These are phyloP conservation scores for Boletus tylopilopsis DNA, from an alignment of 768 basidiomycete genomes.

Conservation along the genomic window DNA sequence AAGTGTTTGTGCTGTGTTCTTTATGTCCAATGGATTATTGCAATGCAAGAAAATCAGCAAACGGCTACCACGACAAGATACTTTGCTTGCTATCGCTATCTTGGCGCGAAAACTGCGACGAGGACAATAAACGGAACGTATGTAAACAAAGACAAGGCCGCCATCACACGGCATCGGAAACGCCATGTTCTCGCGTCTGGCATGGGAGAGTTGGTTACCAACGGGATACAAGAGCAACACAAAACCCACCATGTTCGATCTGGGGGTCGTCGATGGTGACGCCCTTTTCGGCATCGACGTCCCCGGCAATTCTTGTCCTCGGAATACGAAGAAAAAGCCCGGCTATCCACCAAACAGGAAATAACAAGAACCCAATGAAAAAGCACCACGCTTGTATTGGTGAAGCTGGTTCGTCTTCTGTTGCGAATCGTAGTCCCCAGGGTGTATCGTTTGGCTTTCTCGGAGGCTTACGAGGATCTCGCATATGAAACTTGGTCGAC, in stretches of 20 bases:
- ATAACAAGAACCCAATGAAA: constrained; percentile 63
- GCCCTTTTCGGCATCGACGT: constrained; percentile 55
- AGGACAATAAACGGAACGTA: constrained; percentile 79
- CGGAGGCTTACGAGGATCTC: constrained; percentile 68
- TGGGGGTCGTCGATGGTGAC: constrained; percentile 78
- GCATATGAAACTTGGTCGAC: constrained; percentile 70
- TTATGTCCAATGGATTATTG: constrained; percentile 18
- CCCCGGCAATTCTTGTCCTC: constrained; percentile 58
- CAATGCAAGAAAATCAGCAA: constrained; percentile 24
- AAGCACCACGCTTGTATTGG: constrained; percentile 76
- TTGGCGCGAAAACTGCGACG: constrained; percentile 57
- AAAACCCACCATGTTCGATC: constrained; percentile 63
- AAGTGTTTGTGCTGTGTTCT: constrained; percentile 7
- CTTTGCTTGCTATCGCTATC: constrained; percentile 29
- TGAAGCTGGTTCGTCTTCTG: constrained; percentile 47
- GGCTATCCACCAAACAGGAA: constrained; percentile 66
- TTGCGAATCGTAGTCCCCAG: constrained; percentile 57
- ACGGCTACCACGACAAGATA: constrained; percentile 9
- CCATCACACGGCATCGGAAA: constrained; percentile 70
- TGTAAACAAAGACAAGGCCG: constrained; percentile 61
- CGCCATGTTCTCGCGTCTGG: constrained; percentile 75
- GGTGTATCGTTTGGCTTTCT: constrained; percentile 51
- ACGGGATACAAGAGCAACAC: not conserved
- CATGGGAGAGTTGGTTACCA: constrained; percentile 5
- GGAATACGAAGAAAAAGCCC: constrained; percentile 51